Evolutionary conservation across 805 yeast genomes (phyloP).

Genomic region (Tetrapisispora fleetii): DNA sequence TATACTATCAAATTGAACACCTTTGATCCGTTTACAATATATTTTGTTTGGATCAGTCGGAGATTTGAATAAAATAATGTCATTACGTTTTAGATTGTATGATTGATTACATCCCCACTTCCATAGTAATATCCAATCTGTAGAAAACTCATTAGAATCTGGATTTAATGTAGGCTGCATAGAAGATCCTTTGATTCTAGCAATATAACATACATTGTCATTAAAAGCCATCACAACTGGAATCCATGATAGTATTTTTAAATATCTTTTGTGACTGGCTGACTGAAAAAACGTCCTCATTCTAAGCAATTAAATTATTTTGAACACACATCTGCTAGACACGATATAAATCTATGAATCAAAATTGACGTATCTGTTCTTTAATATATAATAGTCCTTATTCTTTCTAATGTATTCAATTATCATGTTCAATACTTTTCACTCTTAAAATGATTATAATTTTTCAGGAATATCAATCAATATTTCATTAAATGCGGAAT

Average conservation of each 20-base stretch:
- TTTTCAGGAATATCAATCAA: no score
- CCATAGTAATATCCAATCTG: constrained; percentile 60
- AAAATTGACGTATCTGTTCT: no score
- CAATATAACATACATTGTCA: constrained; percentile 64
- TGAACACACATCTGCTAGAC: background rate
- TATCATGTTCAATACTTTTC: no score
- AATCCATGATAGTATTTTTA: constrained; percentile 54
- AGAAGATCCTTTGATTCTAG: constrained; percentile 67
- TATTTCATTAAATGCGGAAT: no score
- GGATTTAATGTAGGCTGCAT: constrained; percentile 90
- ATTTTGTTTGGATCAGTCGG: constrained; percentile 71
- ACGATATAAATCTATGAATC: no score
- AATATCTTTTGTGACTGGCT: background rate
- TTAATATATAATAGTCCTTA: no score
- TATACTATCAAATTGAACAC: constrained; percentile 60
- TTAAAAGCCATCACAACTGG: constrained; percentile 65
- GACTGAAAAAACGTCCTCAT: background rate
- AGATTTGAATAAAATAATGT: constrained; percentile 66
- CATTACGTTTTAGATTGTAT: constrained; percentile 45
- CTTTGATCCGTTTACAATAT: constrained; percentile 75
- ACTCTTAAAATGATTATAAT: no score
- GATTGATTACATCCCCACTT: constrained; percentile 47
- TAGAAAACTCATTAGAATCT: constrained; percentile 33
- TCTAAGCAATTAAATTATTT: background rate
- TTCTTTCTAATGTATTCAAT: no score